These are phyloP conservation scores for Arabidopsis thaliana DNA, from an alignment of 345 rosid species.

Conservation along the genomic window DNA sequence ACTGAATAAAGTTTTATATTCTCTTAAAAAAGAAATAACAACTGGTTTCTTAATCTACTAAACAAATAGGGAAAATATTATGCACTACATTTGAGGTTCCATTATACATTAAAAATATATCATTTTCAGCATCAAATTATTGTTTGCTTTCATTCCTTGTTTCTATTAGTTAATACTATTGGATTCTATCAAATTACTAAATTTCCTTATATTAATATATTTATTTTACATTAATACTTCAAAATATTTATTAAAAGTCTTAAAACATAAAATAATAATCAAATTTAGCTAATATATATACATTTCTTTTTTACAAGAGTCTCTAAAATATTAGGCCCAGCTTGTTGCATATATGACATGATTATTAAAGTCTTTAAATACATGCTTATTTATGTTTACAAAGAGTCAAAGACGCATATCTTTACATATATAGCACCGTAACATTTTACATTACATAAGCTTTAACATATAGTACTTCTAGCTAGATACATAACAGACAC, in stretches of 20 bases:
- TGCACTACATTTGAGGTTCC: not conserved
- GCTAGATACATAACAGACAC: conserved; percentile 30
- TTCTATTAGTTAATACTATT: not conserved
- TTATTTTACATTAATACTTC: not conserved
- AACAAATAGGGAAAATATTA: not conserved
- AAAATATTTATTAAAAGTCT: not conserved
- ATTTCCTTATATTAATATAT: not conserved
- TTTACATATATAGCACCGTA: conserved; percentile 15
- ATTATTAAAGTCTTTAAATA: not conserved
- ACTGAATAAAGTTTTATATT: too few relatives aligned
- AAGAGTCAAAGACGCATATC: conserved; percentile 3
- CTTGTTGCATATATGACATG: not conserved
- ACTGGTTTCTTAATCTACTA: too few relatives aligned
- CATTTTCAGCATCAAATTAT: not conserved
- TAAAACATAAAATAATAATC: not conserved
- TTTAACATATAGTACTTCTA: conserved; percentile 27
- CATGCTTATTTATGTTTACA: conserved; percentile 16
- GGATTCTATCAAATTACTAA: not conserved
- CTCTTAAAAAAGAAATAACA: too few relatives aligned
- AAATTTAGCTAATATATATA: not conserved
- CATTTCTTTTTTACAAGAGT: not conserved
- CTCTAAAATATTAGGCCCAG: not conserved
- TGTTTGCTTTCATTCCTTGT: not conserved
- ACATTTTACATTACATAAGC: conserved; percentile 24
- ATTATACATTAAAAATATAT: too few relatives aligned